Conservation (phyloP, 2,329 filamentous ascomycete species). For the Fusarium acutatum region DNA sequence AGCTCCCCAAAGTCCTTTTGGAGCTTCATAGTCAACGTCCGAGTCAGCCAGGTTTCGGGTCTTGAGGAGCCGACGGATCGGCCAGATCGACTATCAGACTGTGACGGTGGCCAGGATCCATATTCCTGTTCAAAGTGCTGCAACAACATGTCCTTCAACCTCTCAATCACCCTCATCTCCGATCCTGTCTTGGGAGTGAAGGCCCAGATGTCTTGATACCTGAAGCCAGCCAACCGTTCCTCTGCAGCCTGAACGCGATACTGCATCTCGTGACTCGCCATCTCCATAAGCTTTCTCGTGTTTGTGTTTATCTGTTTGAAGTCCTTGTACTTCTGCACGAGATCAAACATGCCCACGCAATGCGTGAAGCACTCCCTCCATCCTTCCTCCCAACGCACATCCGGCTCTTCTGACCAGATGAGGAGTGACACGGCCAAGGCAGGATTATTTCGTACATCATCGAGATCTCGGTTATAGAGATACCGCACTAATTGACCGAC, state of each 20-base stretch:
- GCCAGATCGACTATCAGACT: neutral
- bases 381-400: conserved; percentile 70
- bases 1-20: conserved; percentile 73
- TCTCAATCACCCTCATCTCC: conserved; percentile 64
- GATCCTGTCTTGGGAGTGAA: conserved; percentile 54
- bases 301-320: conserved; percentile 68
- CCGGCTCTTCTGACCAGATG: conserved; percentile 70
- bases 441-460: conserved; percentile 70
- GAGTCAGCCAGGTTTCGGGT: conserved; percentile 67
- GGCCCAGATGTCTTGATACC: conserved; percentile 70
- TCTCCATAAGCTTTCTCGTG: conserved; percentile 69
- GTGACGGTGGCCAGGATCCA: conserved; percentile 65
- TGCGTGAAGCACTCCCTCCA: conserved; percentile 75
- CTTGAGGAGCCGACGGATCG: conserved; percentile 43
- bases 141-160: conserved; percentile 68
- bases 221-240: conserved; percentile 66
- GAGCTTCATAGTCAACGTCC: conserved; percentile 64
- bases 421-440: conserved; percentile 68
- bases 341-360: conserved; percentile 69
- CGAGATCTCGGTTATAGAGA: conserved; percentile 65
- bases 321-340: conserved; percentile 62
- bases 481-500: conserved; percentile 69
- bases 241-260: conserved; percentile 70
- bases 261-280: conserved; percentile 68
- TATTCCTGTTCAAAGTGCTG: conserved; percentile 65